Evolutionary conservation across 2,329 filamentous ascomycete genomes (phyloP).

Genomic region (Aspergillaceae sp.): DNA sequence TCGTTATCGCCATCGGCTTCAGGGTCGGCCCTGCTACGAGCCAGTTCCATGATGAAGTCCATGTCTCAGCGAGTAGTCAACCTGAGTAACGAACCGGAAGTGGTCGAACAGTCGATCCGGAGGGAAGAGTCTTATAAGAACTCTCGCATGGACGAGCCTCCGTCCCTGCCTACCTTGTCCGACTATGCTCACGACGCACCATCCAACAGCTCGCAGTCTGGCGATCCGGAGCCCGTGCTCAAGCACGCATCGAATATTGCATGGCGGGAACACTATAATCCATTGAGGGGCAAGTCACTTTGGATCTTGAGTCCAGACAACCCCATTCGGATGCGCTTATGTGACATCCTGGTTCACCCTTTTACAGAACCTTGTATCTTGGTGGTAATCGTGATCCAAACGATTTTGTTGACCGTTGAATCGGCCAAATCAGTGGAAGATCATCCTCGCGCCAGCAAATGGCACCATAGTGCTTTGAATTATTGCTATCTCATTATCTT

Average conservation of each 20-base stretch:
- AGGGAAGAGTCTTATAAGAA: constrained; percentile 47
- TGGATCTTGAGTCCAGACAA: constrained; percentile 78
- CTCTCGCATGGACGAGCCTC: constrained; percentile 45
- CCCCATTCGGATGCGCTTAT: constrained; percentile 62
- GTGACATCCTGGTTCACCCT: constrained; percentile 77
- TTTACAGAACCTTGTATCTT: constrained; percentile 80
- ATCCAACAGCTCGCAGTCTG: constrained; percentile 20
- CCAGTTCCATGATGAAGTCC: constrained; percentile 66
- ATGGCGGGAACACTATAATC: constrained; percentile 52
- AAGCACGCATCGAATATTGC: constrained; percentile 32
- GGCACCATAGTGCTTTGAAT: constrained; percentile 61
- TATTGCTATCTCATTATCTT: constrained; percentile 78
- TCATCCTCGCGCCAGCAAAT: constrained; percentile 50
- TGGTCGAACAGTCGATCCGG: constrained; percentile 63
- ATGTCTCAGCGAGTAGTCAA: constrained; percentile 99
- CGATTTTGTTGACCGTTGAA: constrained; percentile 79
- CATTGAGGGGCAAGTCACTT: constrained; percentile 74
- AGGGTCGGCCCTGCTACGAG: constrained; percentile 55
- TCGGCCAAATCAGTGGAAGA: constrained; percentile 62
- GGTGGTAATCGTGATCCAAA: constrained; percentile 77
- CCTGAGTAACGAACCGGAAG: constrained; percentile 83
- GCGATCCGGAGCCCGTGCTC: constrained; percentile 29
- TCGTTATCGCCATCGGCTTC: constrained; percentile 57
- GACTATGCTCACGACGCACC: constrained; percentile 40
- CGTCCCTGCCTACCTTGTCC: constrained; percentile 40